Evolutionary conservation across 768 basidiomycete genomes (phyloP), one percentile per base, ranked within the genome.

Genomic region (Auricularia cornea): DNA sequence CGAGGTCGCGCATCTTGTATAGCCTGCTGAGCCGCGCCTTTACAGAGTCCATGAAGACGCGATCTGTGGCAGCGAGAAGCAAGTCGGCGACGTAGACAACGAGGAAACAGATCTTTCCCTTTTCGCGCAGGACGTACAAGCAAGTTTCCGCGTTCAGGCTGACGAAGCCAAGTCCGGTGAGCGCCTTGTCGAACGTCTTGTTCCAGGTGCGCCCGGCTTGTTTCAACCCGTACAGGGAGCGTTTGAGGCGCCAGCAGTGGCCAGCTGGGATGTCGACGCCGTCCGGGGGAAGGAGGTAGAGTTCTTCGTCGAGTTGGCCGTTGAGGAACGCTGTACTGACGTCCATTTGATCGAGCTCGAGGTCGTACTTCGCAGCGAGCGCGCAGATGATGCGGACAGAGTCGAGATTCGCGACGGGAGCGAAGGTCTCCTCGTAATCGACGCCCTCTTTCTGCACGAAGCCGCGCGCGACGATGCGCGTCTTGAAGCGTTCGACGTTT

Each of bases 391-490:
- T 31, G 2, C 68, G 63, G 23, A 74, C 68, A 1, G 72, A 64
- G 1, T 70, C 62, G 12, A 69, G 66, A 44, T 66, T 52, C 20
- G 63, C 63, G 0, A 75, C 68, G 0, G 78, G 77, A 1, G 74
- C 67, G 59, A 71, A 78, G 0, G 76, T 79, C 57, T 68, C 66
- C 60, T 60, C 57, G 61, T 64, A 65, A 59, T 67, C 64, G 35
- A 56, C 20, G 11, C 66, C 66, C 5, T 48, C 59, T 2, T 66
- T 52, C 62, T 74, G 73, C 1, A 66, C 41, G 64, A 66, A 73
- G 1, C 73, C 72, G 44, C 68, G 66, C 2, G 71, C 72, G 8
- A 70, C 70, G 29, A 72, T 60, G 41, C 71, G 44, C 11, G 66
- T 68, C 60, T 69, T 69, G 60, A 65, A 62, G 41, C 65, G 16